A percentile compares a stretch with the other conserved stretches of the same genome.
Conservation (phyloP, 192 early-diverging fungal genomes). For the Linnemannia hyalina region DNA sequence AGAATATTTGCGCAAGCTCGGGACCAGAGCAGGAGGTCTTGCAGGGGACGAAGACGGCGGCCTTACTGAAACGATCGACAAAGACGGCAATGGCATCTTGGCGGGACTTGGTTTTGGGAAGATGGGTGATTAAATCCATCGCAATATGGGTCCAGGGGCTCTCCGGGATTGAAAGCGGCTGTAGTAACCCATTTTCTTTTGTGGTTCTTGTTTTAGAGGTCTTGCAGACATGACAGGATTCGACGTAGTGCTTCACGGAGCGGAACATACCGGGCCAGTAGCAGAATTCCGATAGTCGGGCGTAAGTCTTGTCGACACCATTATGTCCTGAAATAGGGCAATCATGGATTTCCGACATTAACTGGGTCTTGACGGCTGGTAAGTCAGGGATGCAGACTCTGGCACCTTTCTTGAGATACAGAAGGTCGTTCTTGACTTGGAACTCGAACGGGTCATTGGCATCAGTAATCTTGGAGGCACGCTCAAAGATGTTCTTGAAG, state of each 20-base stretch:
- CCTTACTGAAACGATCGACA: conserved; percentile 58
- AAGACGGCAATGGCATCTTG: conserved; percentile 58
- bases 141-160: conserved; percentile 50
- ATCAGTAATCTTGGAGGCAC: too few species aligned
- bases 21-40: conserved; percentile 9
- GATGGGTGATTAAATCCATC: conserved; percentile 57
- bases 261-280: conserved; percentile 19
- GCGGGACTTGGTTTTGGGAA: conserved; percentile 24
- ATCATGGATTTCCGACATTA: background rate
- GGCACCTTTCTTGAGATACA: too few species aligned
- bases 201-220: background rate
- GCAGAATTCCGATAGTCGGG: background rate
- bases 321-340: background rate
- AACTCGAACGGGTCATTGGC: too few species aligned
- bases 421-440: too few species aligned
- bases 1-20: background rate
- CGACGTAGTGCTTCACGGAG: conserved; percentile 16
- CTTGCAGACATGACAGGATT: conserved; percentile 21
- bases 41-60: conserved; percentile 36
- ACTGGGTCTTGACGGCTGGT: too few species aligned
- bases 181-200: conserved; percentile 12
- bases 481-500: too few species aligned
- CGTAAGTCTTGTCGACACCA: conserved; percentile 1
- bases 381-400: too few species aligned
- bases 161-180: background rate